Conservation (phyloP, 805 yeast species). For the Candida suzukii region DNA sequence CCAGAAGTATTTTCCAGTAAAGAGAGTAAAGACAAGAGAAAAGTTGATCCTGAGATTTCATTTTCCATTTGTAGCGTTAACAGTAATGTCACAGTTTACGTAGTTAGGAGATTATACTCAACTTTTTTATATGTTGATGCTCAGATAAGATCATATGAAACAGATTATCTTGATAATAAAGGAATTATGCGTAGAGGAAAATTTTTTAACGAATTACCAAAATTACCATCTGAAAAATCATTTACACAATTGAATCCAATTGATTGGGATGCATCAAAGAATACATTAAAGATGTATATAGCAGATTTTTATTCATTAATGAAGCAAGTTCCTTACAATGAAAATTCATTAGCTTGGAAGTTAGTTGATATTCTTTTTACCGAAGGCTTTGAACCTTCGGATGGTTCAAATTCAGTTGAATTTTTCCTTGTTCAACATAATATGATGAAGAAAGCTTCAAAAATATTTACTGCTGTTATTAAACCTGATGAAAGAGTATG, state of each 20-base stretch:
- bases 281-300: conserved; percentile 22
- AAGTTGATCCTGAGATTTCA: conserved; percentile 41
- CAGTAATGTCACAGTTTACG: conserved; percentile 45
- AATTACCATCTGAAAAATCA: conserved; percentile 19
- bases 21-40: conserved; percentile 47
- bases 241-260: conserved; percentile 22
- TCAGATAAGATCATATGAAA: conserved; percentile 41
- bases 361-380: conserved; percentile 20
- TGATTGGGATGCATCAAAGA: conserved; percentile 26
- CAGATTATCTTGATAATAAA: conserved; percentile 6
- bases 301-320: conserved; percentile 20
- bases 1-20: conserved; percentile 26
- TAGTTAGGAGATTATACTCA: conserved; percentile 55
- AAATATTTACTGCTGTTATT: conserved; percentile 8
- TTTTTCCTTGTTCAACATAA: conserved; percentile 20
- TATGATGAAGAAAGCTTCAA: conserved; percentile 18
- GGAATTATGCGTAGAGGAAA: conserved; percentile 19
- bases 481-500: conserved; percentile 18
- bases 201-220: conserved; percentile 17
- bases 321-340: conserved; percentile 8
- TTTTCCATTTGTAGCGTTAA: conserved; percentile 59
- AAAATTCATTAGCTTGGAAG: conserved; percentile 16
- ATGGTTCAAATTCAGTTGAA: conserved; percentile 11
- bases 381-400: conserved; percentile 18
- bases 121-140: conserved; percentile 58